Base-by-base conservation (phyloP, 352 stramenopile genomes). In the Phytopythium boreale region DNA sequence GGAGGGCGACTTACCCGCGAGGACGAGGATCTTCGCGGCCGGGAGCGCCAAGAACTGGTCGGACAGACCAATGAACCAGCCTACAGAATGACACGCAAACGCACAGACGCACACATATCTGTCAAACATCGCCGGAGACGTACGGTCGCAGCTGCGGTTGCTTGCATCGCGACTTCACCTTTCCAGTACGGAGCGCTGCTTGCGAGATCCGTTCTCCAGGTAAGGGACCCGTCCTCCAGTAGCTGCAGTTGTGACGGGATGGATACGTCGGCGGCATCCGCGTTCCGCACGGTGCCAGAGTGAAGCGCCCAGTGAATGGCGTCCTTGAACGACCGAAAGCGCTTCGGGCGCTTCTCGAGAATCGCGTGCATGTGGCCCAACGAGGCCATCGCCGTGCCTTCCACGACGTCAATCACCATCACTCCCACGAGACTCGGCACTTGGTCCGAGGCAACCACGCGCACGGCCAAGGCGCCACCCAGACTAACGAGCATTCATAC, bases 331-430 rank as follows among this genome's bases (percentile, higher is more conserved):
- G 77, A 87, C 20, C 70, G 69, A 64, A 97, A 97, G 22, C 64
- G 60, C 49, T 64, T 74, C 22, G 89, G 89, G n/a, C 87, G 78
- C 49, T 77, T 88, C 37, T 80, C 69, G 36, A 97, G 72, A 49
- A 97, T 91, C 6, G 71, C 67, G 49, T 90, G 75, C 89, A 97
- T 97, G 71, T 95, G 84, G 49, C 79, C 72, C 14, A 97, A 73
- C 10, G 89, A 93, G n/a, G 87, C 86, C 19, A 96, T 70, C 7
- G 89, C 88, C 9, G 89, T 96, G 50, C 88, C 88, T 59, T 97
- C 89, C 11, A 97, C 89, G 10, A 97, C 89, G 64, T 97, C 89
- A 49, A 97, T 86, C 41, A 97, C 88, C 75, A 97, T 91, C 3
- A 95, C 76, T 19, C 89, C 89, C 14, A 84, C 79, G 12, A 97